phyloP scores from a whole-genome alignment of 257 asterid species.

The Plantago elongata region DNA sequence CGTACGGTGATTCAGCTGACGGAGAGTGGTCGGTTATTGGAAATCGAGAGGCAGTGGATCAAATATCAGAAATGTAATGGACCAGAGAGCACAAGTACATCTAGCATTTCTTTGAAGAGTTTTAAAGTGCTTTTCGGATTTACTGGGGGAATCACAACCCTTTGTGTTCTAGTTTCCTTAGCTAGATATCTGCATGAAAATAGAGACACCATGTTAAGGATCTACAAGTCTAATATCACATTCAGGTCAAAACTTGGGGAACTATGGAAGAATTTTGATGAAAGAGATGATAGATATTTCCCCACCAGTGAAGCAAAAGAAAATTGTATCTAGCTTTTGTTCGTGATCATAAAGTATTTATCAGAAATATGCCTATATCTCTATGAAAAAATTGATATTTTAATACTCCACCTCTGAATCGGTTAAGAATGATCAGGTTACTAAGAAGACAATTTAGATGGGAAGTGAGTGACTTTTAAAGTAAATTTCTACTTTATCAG shows the following conservation, averaged over 20 bases:
- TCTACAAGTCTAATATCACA: constrained; percentile 22
- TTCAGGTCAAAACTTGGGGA: constrained; percentile 25
- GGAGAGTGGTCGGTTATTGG: constrained; percentile 14
- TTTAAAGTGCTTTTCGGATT: constrained; percentile 24
- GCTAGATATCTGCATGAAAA: constrained; percentile 24
- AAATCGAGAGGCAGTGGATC: constrained; percentile 16
- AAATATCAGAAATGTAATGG: not conserved
- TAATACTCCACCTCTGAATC: too few relatives aligned
- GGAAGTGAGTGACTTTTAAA: too few relatives aligned
- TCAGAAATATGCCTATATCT: too few relatives aligned
- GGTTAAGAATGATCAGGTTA: too few relatives aligned
- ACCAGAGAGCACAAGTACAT: not conserved
- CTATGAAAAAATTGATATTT: too few relatives aligned
- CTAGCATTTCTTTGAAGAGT: constrained; percentile 11
- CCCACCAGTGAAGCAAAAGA: constrained; percentile 7
- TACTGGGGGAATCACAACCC: constrained; percentile 26
- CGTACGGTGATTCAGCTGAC: constrained; percentile 14
- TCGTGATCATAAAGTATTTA: too few relatives aligned
- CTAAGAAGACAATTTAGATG: too few relatives aligned
- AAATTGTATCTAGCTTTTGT: too few relatives aligned
- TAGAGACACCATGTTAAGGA: constrained; percentile 23
- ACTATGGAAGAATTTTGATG: constrained; percentile 30
- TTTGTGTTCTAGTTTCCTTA: constrained; percentile 22
- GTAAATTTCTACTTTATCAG: constrained; percentile 27
- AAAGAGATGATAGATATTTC: constrained; percentile 21